A percentile compares a stretch with the other conserved stretches of the same genome.
These are phyloP conservation scores for Paecilomyces fulvus DNA, from an alignment of 2,329 filamentous ascomycete species.

Conservation along the genomic window DNA sequence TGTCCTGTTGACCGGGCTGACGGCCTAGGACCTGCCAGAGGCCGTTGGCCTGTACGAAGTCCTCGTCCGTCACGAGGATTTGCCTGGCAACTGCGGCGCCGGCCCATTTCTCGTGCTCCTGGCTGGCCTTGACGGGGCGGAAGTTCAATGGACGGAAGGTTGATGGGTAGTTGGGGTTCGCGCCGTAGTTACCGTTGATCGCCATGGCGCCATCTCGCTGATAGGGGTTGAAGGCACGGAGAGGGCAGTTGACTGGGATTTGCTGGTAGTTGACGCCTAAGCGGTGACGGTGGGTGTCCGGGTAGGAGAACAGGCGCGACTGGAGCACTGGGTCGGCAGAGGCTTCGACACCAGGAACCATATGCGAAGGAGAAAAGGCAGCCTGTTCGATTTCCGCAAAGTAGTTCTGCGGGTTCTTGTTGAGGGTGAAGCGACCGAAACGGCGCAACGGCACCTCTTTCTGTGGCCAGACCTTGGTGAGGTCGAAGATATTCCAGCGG, in stretches of 20 bases:
- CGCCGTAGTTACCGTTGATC: slow-evolving; percentile 55
- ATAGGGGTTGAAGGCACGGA: slow-evolving; percentile 52
- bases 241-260: slow-evolving; percentile 52
- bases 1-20: slow-evolving; percentile 50
- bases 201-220: slow-evolving; percentile 67
- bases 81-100: slow-evolving; percentile 32
- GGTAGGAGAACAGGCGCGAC: slow-evolving; percentile 62
- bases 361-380: slow-evolving; percentile 59
- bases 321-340: slow-evolving; percentile 64
- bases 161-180: slow-evolving; percentile 47
- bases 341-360: slow-evolving; percentile 59
- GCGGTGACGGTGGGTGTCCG: slow-evolving; percentile 58
- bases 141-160: slow-evolving; percentile 29
- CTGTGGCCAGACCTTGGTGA: slow-evolving; percentile 63
- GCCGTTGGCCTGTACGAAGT: slow-evolving; percentile 36
- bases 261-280: slow-evolving; percentile 58
- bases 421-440: slow-evolving; percentile 56
- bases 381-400: slow-evolving; percentile 64
- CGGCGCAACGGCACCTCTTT: slow-evolving; percentile 52
- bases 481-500: slow-evolving; percentile 57
- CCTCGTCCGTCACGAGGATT: slow-evolving; percentile 35
- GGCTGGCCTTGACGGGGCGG: slow-evolving; percentile 32
- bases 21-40: slow-evolving; percentile 38
- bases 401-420: slow-evolving; percentile 59
- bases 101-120: slow-evolving; percentile 38